Conservation (phyloP, 352 stramenopile genomes). For the Pythium pyrilobum region DNA sequence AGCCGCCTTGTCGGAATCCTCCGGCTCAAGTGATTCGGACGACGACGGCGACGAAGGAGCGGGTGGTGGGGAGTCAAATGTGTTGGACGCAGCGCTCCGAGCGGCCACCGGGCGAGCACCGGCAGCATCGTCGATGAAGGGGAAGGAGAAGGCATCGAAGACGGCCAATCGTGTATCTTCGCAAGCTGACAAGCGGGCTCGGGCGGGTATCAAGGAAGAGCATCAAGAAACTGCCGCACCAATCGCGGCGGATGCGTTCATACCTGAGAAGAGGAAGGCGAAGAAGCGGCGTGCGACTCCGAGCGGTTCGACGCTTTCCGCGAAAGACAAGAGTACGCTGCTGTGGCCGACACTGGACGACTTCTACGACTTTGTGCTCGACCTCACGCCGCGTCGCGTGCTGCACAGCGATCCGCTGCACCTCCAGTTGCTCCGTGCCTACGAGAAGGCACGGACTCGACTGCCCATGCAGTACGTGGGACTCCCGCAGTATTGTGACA, state of each 20-base stretch:
- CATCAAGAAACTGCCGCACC: not conserved
- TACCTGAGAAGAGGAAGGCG: not conserved
- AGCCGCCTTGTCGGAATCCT: constrained; percentile 24
- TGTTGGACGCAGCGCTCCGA: constrained; percentile 50
- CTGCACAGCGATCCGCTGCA: constrained; percentile 25
- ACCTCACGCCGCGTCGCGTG: constrained; percentile 44
- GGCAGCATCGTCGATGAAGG: not conserved
- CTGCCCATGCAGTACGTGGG: constrained; percentile 42
- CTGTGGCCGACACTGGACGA: constrained; percentile 72
- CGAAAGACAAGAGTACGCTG: constrained; percentile 46
- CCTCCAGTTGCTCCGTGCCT: constrained; percentile 21
- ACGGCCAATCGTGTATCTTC: too few species aligned
- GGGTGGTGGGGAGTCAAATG: constrained; percentile 20
- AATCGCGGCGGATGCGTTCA: not conserved
- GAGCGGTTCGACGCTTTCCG: not conserved
- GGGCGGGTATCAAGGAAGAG: not conserved
- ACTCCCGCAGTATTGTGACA: constrained; percentile 46
- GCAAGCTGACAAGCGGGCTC: not conserved
- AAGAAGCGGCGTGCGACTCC: constrained; percentile 5
- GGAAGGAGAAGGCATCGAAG: not conserved
- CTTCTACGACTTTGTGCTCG: constrained; percentile 73
- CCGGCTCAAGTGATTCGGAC: constrained; percentile 25
- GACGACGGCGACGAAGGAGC: constrained; percentile 21
- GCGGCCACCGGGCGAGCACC: constrained; percentile 9
- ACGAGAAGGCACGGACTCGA: constrained; percentile 13